Conservation (phyloP, 2,329 filamentous ascomycete species). For the Exophiala alcalophila region DNA sequence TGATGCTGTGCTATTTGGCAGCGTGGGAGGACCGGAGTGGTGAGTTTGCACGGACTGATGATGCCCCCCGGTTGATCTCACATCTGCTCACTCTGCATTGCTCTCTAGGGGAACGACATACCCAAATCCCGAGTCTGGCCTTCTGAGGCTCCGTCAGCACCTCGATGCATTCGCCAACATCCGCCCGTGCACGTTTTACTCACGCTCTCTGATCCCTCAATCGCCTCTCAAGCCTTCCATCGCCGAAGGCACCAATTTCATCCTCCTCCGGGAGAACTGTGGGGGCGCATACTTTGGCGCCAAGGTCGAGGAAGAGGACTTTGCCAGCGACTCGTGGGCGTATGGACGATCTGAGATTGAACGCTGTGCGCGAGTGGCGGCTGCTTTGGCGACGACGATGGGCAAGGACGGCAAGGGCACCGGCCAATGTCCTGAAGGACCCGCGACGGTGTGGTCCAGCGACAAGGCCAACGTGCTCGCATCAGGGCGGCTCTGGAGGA, state of each 20-base stretch:
- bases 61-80: constrained; percentile 50
- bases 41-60: constrained; percentile 55
- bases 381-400: constrained; percentile 43
- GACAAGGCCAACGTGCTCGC: constrained; percentile 57
- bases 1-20: constrained; percentile 66
- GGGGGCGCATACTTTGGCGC: constrained; percentile 46
- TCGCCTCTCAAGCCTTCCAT: constrained; percentile 48
- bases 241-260: constrained; percentile 71
- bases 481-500: constrained; percentile 50
- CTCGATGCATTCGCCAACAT: constrained; percentile 50
- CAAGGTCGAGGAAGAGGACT: constrained; percentile 45
- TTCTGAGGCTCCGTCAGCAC: constrained; percentile 28
- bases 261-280: constrained; percentile 48
- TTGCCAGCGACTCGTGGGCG: constrained; percentile 49
- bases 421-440: constrained; percentile 14
- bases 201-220: constrained; percentile 36
- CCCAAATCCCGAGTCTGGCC: constrained; percentile 29
- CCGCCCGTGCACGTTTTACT: constrained; percentile 49
- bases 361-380: constrained; percentile 48
- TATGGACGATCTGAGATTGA: constrained; percentile 49
- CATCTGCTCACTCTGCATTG: constrained; percentile 43
- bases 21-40: constrained; percentile 63
- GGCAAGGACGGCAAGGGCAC: constrained; percentile 25
- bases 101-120: constrained; percentile 44
- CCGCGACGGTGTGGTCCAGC: constrained; percentile 45